Base-by-base conservation (phyloP, 495 filamentous ascomycete species). In the Hyaloscypha bicolor region DNA sequence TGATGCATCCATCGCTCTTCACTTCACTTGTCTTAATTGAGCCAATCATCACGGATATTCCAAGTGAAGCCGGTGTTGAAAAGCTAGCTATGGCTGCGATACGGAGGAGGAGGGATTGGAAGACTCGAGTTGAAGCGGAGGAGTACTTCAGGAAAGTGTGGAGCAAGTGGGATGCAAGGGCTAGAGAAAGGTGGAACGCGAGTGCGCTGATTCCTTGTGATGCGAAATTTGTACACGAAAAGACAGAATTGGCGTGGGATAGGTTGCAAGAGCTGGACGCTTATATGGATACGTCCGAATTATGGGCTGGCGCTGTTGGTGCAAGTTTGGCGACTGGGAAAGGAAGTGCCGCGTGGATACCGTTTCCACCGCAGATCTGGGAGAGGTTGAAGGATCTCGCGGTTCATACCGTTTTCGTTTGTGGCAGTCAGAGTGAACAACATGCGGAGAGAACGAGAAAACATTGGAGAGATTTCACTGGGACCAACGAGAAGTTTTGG, bases 1-100 rank as follows among this genome's bases (percentile, higher is more conserved):
- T 94, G 9, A 81, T 93, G 65, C 92, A 97, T 79, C 93, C 94
- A 12, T 87, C 92, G 8, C 86, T 98, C 12, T 82, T 97, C 66
- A 82, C 87, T 51, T 85, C 86, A 3, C 75, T 97, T 8, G 81
- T 95, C 55, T 83, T 95, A 6, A 79, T 97, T 2, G 94, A 97
- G 75, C 93, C 94, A 5, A 86, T 91, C 42, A 85, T 94, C 62
- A 85, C 89, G 4, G 69, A 35, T 16, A 75, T 68, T 58, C 71
- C 69, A 3, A 56, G 69, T 48, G 21, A 74, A 73, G n/a, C 83
- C 9, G 78, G 79, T 62, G 76, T 82, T 32, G 85, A 85, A 31
- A 83, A 87, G 55, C 81, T 82, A 72, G 51, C 51, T 25, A 6
- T 25, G 6, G 16, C 22, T 25, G 51, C 51, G 19, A 19, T 53